phyloP scores from a whole-genome alignment of 768 basidiomycete genomes.

The Fistulinella prunicolor region DNA sequence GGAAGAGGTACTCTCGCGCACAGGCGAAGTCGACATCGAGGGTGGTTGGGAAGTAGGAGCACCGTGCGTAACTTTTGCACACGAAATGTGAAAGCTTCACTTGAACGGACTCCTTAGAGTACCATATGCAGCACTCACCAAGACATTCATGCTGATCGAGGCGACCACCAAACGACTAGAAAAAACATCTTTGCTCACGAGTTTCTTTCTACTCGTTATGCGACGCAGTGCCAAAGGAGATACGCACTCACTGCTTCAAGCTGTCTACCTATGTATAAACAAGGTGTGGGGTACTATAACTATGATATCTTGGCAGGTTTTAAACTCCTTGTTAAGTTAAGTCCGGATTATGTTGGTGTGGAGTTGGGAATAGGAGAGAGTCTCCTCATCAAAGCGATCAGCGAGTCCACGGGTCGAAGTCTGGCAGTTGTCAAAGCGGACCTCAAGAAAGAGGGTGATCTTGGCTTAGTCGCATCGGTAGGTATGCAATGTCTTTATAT shows the following conservation, averaged over 20 bases:
- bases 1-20: conserved; percentile 60
- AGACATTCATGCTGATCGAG: conserved; percentile 87
- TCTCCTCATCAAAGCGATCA: conserved; percentile 91
- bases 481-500: conserved; percentile 16
- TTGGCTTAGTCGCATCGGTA: conserved; percentile 96
- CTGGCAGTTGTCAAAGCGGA: conserved; percentile 81
- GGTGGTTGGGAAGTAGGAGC: conserved; percentile 84
- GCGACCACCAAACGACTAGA: conserved; percentile 93
- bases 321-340: conserved; percentile 50
- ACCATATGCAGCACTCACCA: conserved; percentile 90
- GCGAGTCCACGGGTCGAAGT: conserved; percentile 91
- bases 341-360: conserved; percentile 92
- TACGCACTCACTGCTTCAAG: conserved; percentile 72
- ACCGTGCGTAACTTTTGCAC: conserved; percentile 54
- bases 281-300: conserved; percentile 50
- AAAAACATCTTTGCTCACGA: conserved; percentile 84
- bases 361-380: conserved; percentile 97
- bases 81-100: background rate
- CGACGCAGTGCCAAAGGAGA: conserved; percentile 78
- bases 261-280: conserved; percentile 96
- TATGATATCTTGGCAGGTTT: background rate
- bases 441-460: conserved; percentile 90
- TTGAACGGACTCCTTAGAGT: conserved; percentile 49
- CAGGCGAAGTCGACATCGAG: conserved; percentile 67
- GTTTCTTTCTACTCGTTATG: conserved; percentile 87